phyloP scores from a whole-genome alignment of 2,329 filamentous ascomycete genomes.

The Septoria linicola region DNA sequence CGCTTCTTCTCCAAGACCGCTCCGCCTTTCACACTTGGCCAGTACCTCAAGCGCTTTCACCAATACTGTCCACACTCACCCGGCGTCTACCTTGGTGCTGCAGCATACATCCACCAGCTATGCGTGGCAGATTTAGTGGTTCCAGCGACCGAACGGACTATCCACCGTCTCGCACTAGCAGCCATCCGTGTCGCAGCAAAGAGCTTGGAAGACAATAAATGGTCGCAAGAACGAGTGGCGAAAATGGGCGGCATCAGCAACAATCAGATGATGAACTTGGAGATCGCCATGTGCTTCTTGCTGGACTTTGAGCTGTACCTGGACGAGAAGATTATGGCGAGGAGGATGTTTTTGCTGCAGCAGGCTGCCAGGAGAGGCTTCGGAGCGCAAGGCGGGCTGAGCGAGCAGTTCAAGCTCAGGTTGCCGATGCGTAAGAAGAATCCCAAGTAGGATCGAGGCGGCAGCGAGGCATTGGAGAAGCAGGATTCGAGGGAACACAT shows the following conservation, averaged over 20 bases:
- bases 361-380: conserved; percentile 35
- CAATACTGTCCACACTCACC: conserved; percentile 91
- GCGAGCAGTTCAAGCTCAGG: conserved; percentile 36
- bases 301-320: conserved; percentile 72
- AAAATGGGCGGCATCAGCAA: conserved; percentile 86
- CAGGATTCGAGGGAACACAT: background rate
- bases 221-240: conserved; percentile 78
- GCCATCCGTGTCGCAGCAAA: conserved; percentile 89
- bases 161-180: conserved; percentile 81
- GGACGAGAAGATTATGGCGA: conserved; percentile 34
- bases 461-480: background rate
- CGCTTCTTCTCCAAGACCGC: conserved; percentile 91
- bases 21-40: conserved; percentile 76
- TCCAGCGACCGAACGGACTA: conserved; percentile 77
- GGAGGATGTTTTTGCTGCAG: conserved; percentile 38
- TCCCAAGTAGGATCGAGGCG: conserved; percentile 13
- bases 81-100: conserved; percentile 86
- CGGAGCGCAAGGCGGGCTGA: conserved; percentile 27
- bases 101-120: conserved; percentile 80
- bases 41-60: conserved; percentile 85
- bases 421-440: conserved; percentile 31
- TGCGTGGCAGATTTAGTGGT: conserved; percentile 72
- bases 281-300: conserved; percentile 69
- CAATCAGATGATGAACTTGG: conserved; percentile 75
- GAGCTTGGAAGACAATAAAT: conserved; percentile 87